Conservation (phyloP, 352 stramenopile species). For the Phytophthora syringae region DNA sequence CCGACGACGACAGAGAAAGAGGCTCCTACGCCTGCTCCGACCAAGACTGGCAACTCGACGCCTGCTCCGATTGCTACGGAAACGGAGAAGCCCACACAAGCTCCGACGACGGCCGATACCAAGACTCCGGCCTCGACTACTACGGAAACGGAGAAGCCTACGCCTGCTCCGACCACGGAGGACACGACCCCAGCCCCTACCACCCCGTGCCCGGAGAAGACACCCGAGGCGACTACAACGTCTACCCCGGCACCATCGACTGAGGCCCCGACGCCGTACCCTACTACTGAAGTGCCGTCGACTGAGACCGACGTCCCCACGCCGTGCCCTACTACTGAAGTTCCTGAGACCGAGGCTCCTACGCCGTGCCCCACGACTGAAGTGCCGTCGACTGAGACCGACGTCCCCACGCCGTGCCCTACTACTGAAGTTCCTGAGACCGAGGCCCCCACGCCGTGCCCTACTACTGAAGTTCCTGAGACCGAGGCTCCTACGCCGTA, state of each 20-base stretch:
- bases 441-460: constrained; percentile 14
- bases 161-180: constrained; percentile 22
- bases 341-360: background rate
- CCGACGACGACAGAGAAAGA: constrained; percentile 2
- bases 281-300: background rate
- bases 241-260: constrained; percentile 32
- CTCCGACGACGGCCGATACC: constrained; percentile 1
- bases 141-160: constrained; percentile 5
- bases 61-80: background rate
- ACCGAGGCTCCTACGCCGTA: constrained; percentile 1
- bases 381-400: background rate
- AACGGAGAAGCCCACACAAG: constrained; percentile 9
- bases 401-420: constrained; percentile 18
- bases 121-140: constrained; percentile 5
- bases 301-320: constrained; percentile 13
- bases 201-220: constrained; percentile 32
- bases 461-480: constrained; percentile 6
- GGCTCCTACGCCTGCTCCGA: constrained; percentile 7
- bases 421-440: constrained; percentile 13
- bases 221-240: constrained; percentile 22
- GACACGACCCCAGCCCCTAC: constrained; percentile 21
- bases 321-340: constrained; percentile 19
- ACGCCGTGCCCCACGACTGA: constrained; percentile 25
- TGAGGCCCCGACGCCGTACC: background rate
- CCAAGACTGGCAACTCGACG: background rate